Percentiles rank a stretch among this genome's conserved stretches.
These are phyloP conservation scores for Ophiostoma montium DNA, from an alignment of 2,329 filamentous ascomycete species.

Conservation along the genomic window DNA sequence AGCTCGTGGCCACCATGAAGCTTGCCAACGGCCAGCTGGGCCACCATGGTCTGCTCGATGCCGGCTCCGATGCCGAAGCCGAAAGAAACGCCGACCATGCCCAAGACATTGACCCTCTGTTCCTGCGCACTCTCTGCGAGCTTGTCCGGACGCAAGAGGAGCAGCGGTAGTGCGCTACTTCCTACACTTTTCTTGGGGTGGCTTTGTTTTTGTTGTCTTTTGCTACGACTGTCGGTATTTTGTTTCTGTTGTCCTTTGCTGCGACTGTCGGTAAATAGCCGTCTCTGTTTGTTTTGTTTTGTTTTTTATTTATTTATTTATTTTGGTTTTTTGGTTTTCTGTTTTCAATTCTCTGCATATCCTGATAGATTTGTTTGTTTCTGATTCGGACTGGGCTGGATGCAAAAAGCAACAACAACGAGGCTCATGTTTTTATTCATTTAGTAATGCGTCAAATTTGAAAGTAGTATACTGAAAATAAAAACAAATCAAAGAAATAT, in stretches of 20 bases:
- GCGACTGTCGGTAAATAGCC: background rate
- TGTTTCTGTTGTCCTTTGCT: background rate
- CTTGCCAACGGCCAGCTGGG: slow-evolving; percentile 9
- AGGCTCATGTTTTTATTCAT: no score
- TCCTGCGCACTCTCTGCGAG: slow-evolving; percentile 28
- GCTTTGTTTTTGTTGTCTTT: background rate
- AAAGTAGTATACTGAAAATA: no score
- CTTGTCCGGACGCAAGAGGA: slow-evolving; percentile 28
- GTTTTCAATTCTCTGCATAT: no score
- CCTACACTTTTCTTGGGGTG: background rate
- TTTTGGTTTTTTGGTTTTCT: background rate
- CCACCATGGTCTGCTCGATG: no score
- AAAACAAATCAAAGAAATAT: no score
- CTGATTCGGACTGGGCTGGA: background rate
- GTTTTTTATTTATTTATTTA: background rate
- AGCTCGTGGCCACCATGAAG: slow-evolving; percentile 35
- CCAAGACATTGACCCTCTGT: slow-evolving; percentile 21
- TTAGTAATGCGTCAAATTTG: no score
- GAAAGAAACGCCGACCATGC: slow-evolving; percentile 5
- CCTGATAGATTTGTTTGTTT: no score
- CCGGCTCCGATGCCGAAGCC: slow-evolving; percentile 7
- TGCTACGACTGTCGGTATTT: background rate
- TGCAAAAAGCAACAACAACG: no score
- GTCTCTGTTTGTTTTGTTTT: background rate
- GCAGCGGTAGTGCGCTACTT: slow-evolving; percentile 1